A percentile compares a stretch with the other conserved stretches of the same genome.
Evolutionary conservation across 495 filamentous ascomycete genomes (phyloP).

Genomic region (Penicillium paradoxum): DNA sequence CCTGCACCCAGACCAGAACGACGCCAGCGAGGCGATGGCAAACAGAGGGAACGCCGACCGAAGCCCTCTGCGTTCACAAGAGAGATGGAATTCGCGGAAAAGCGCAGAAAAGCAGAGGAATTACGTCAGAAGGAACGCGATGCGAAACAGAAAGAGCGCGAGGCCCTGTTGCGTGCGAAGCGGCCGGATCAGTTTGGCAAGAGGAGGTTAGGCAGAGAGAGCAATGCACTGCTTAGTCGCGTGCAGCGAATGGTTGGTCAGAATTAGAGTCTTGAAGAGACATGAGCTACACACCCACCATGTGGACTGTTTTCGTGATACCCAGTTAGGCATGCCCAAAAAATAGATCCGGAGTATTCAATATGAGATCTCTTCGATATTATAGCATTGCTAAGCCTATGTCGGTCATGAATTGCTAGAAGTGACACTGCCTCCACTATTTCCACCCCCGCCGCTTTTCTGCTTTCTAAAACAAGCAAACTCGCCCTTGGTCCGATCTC

Average conservation of each 20-base stretch:
- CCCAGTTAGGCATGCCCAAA: constrained; percentile 16
- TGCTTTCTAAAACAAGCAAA: constrained; percentile 73
- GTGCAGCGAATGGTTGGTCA: constrained; percentile 66
- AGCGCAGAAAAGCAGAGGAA: constrained; percentile 60
- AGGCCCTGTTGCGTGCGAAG: constrained; percentile 71
- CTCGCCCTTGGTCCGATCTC: constrained; percentile 77
- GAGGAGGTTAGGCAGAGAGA: constrained; percentile 79
- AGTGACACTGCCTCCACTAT: constrained; percentile 17
- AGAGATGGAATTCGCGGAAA: constrained; percentile 65
- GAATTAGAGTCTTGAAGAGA: background rate
- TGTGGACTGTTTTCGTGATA: constrained; percentile 18
- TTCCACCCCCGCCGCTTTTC: constrained; percentile 18
- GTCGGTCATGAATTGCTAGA: constrained; percentile 7
- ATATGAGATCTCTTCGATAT: background rate
- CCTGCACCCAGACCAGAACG: constrained; percentile 23
- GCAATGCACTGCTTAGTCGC: constrained; percentile 73
- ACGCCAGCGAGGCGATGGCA: constrained; percentile 12
- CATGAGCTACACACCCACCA: background rate
- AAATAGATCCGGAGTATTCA: constrained; percentile 12
- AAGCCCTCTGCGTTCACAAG: constrained; percentile 71
- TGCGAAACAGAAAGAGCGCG: constrained; percentile 57
- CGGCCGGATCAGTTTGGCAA: constrained; percentile 72
- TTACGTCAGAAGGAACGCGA: constrained; percentile 53
- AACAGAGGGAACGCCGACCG: constrained; percentile 36
- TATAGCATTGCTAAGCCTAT: constrained; percentile 1